A percentile compares a stretch with the other conserved stretches of the same genome.
Evolutionary conservation across 768 basidiomycete genomes (phyloP).

Genomic region (Phylloporus rhodoxanthus): DNA sequence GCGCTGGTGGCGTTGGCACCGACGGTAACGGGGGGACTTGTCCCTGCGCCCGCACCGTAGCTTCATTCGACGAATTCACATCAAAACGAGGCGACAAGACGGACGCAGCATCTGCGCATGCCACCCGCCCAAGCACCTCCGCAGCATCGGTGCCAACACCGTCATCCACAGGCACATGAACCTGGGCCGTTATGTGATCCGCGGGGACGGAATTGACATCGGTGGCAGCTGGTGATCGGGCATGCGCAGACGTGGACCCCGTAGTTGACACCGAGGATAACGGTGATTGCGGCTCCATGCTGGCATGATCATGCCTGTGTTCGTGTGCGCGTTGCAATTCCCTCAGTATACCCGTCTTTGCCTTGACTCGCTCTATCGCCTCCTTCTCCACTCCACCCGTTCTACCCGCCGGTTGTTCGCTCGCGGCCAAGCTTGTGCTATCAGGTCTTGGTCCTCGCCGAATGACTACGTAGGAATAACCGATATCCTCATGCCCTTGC

Average conservation of each 20-base stretch:
- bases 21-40: conserved; percentile 6
- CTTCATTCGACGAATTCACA: conserved; percentile 12
- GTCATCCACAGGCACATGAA: conserved; percentile 17
- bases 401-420: conserved; percentile 20
- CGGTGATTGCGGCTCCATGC: conserved; percentile 26
- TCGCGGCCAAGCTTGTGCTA: conserved; percentile 2
- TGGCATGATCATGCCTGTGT: conserved; percentile 11
- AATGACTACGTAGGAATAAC: conserved; percentile 88
- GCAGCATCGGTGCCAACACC: conserved; percentile 16
- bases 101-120: conserved; percentile 12
- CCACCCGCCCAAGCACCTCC: conserved; percentile 15
- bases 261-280: conserved; percentile 11
- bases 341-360: conserved; percentile 14
- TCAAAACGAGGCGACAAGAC: conserved; percentile 24
- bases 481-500: conserved; percentile 78
- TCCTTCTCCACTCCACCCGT: conserved; percentile 28
- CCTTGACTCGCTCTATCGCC: conserved; percentile 24
- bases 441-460: conserved; percentile 69
- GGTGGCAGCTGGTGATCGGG: conserved; percentile 12
- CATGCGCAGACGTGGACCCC: conserved; percentile 6
- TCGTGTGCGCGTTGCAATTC: conserved; percentile 24
- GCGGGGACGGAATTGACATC: conserved; percentile 18
- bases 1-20: conserved; percentile 12
- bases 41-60: conserved; percentile 10
- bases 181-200: conserved; percentile 14